phyloP scores from a whole-genome alignment of 169 alveolate genomes.

The Plasmodium fragile region DNA sequence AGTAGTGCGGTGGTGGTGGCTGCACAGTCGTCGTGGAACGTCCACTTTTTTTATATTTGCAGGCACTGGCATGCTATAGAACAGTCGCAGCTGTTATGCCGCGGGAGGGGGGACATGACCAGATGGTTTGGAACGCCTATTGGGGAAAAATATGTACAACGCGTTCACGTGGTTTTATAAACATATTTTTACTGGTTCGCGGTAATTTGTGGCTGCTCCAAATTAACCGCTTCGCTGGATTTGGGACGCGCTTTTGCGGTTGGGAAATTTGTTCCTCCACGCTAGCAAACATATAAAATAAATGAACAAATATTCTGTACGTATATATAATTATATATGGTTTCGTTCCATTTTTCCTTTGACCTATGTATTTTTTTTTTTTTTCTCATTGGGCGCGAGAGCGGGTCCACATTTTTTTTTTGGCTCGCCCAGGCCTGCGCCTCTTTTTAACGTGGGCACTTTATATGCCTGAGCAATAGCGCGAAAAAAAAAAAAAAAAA shows the following conservation, averaged over 20 bases:
- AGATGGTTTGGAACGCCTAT: background rate
- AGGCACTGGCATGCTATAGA: background rate
- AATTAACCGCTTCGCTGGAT: background rate
- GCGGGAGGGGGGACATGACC: background rate
- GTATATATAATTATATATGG: background rate
- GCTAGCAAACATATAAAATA: background rate
- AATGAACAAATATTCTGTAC: background rate
- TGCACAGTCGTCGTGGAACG: background rate
- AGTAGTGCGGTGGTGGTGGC: background rate
- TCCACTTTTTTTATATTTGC: background rate
- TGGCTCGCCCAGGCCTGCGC: background rate
- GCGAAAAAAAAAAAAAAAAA: background rate
- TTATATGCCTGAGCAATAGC: background rate
- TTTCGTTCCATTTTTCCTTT: background rate
- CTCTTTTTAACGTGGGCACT: background rate
- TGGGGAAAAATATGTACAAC: background rate
- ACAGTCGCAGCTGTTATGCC: background rate
- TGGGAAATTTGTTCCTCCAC: background rate
- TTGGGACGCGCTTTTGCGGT: background rate
- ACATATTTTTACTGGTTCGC: background rate
- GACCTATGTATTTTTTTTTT: background rate
- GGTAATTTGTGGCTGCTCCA: background rate
- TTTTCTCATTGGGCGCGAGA: background rate
- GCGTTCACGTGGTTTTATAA: background rate
- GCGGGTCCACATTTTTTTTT: background rate